Evolutionary conservation across 1,284 basidiomycete genomes (phyloP).

Genomic region (Cryptococcus sp.): DNA sequence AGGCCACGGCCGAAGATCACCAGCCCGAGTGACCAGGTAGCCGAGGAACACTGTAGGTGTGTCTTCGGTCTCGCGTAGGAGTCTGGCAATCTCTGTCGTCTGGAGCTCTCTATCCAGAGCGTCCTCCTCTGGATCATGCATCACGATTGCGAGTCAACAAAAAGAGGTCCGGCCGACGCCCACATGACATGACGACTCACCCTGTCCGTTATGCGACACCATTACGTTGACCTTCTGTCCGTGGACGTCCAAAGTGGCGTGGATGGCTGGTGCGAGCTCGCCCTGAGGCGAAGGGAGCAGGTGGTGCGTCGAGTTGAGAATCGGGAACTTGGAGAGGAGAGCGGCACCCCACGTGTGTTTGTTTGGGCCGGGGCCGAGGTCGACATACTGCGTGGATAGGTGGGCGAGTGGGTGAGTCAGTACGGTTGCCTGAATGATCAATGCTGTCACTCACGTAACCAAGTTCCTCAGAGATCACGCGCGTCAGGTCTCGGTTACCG

Average conservation of each 20-base stretch:
- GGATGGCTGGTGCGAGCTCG: conserved; percentile 88
- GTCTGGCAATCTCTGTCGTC: conserved; percentile 72
- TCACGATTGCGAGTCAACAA: not conserved
- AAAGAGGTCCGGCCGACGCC: not conserved
- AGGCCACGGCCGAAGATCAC: conserved; percentile 69
- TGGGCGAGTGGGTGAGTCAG: too few species aligned
- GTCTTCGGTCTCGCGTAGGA: conserved; percentile 70
- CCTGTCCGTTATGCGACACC: conserved; percentile 90
- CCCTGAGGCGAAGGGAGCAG: conserved; percentile 78
- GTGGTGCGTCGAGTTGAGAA: conserved; percentile 83
- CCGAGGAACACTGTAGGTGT: conserved; percentile 81
- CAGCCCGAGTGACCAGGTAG: conserved; percentile 74
- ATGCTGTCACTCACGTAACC: conserved; percentile 63
- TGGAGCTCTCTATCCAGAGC: conserved; percentile 84
- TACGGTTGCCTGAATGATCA: not conserved
- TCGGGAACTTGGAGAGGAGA: conserved; percentile 86
- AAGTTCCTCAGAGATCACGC: conserved; percentile 70
- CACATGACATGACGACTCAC: conserved; percentile 47
- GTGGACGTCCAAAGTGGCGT: conserved; percentile 79
- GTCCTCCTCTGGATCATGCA: conserved; percentile 66
- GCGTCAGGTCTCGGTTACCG: conserved; percentile 84
- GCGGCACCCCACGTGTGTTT: conserved; percentile 88
- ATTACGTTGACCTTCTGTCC: conserved; percentile 77
- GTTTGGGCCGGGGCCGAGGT: conserved; percentile 80
- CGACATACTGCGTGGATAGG: conserved; percentile 43